Conservation (phyloP, 2,329 filamentous ascomycete species). For the Phialophora verrucosa region DNA sequence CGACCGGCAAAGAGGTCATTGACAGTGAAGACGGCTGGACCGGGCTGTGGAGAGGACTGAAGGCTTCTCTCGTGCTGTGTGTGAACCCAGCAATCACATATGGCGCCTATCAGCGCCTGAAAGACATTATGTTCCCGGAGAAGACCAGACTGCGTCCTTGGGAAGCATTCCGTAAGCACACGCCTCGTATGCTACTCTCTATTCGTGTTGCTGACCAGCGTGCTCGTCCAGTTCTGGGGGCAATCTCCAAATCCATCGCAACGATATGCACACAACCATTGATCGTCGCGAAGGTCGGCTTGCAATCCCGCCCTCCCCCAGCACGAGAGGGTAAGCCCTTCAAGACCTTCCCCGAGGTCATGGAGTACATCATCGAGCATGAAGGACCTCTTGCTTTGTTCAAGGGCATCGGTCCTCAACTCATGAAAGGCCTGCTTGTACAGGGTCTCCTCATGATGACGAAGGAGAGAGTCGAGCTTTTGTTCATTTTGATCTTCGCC, state of each 20-base stretch:
- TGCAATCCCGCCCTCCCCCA: conserved; percentile 90
- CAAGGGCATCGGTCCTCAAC: conserved; percentile 94
- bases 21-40: conserved; percentile 86
- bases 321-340: conserved; percentile 87
- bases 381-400: conserved; percentile 86
- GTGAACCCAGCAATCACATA: conserved; percentile 98
- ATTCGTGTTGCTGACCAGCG: conserved; percentile 5
- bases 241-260: conserved; percentile 88
- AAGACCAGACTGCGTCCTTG: conserved; percentile 76
- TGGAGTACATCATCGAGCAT: conserved; percentile 88
- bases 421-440: conserved; percentile 88
- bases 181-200: background rate
- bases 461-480: conserved; percentile 91
- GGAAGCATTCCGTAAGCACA: conserved; percentile 85
- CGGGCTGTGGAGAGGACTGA: conserved; percentile 92
- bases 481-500: conserved; percentile 84
- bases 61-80: conserved; percentile 93
- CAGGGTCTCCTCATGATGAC: conserved; percentile 99
- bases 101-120: conserved; percentile 89
- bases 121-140: conserved; percentile 76
- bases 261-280: conserved; percentile 92
- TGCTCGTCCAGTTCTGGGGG: conserved; percentile 73
- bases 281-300: conserved; percentile 95
- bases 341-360: conserved; percentile 90
- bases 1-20: conserved; percentile 86